Evolutionary conservation across 768 basidiomycete genomes (phyloP).

Genomic region (Termitomyces sp.): DNA sequence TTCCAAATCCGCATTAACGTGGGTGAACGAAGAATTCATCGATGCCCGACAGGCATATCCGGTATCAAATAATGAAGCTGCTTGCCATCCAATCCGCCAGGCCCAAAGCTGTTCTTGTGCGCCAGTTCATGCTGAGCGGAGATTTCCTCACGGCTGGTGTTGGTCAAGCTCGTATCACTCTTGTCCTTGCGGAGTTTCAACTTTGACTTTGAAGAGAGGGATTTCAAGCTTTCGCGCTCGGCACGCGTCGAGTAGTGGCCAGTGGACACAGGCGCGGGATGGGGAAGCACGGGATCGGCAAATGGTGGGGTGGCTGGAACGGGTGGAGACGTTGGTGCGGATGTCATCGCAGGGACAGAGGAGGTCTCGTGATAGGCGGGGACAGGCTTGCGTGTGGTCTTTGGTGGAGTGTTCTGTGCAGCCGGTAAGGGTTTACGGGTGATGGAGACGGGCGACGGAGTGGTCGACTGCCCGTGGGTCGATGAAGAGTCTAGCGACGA

Average conservation of each 20-base stretch:
- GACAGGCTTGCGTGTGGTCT: conserved; percentile 17
- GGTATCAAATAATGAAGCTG: conserved; percentile 19
- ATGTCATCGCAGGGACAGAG: background rate
- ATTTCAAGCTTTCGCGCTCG: conserved; percentile 13
- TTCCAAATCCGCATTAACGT: background rate
- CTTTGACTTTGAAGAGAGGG: conserved; percentile 4
- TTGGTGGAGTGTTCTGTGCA: conserved; percentile 3
- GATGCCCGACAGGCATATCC: conserved; percentile 14
- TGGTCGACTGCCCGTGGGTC: conserved; percentile 1
- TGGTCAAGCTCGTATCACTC: conserved; percentile 4
- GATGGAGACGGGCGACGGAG: background rate
- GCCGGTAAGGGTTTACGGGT: background rate
- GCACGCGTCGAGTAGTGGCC: conserved; percentile 16
- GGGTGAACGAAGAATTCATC: background rate
- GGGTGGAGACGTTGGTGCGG: background rate
- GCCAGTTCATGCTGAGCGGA: background rate
- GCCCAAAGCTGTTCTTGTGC: conserved; percentile 20
- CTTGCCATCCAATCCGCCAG: conserved; percentile 18
- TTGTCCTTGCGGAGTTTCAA: conserved; percentile 1
- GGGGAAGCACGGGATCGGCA: conserved; percentile 1
- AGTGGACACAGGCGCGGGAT: background rate
- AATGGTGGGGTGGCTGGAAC: background rate
- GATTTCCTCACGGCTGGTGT: conserved; percentile 8
- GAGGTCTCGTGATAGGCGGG: conserved; percentile 12
- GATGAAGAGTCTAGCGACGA: conserved; percentile 8